Evolutionary conservation across 768 basidiomycete genomes (phyloP), one percentile per base, ranked within the genome.

Genomic region (Mycena alexandri): DNA sequence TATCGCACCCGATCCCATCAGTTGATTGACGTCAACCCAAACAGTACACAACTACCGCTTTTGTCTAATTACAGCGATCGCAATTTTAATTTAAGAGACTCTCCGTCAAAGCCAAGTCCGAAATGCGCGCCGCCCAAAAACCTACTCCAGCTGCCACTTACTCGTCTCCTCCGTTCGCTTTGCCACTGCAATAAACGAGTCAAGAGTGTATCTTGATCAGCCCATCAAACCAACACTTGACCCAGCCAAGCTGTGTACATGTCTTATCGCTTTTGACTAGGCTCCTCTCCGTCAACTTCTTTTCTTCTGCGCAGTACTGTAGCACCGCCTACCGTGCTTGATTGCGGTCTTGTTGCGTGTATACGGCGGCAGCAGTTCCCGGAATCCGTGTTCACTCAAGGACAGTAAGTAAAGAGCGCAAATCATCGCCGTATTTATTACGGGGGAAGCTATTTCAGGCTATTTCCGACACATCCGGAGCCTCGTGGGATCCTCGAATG

Each of bases 271-370:
- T 21, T 22, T 21, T 13, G 11, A 25, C n/a, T n/a, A n/a, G n/a
- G n/a, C n/a, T n/a, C n/a, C n/a, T n/a, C n/a, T n/a, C n/a, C n/a
- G n/a, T n/a, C n/a, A n/a, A n/a, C 34, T 38, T 38, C 19, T 38
- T 7, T 41, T 5, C 22, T 41, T 55, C 54, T 55, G 7, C 54
- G 17, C 55, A 56, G 14, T 43, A 56, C n/a, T n/a, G n/a, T n/a
- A n/a, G 13, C 52, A 38, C 52, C 34, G 34, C 52, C 36, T 38
- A 36, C 41, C 14, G 8, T 13, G 55, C 13, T 16, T 59, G 57
- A 59, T 59, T 47, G 57, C 57, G 44, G 44, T 16, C 57, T 46
- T 59, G 57, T 17, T n/a, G 57, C 46, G 47, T 48, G 36, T 47
- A 48, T 59, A 47, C 57, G 57, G 24, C 41, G 41, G 42, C 42